Percentiles rank a stretch among this genome's conserved stretches.
These are phyloP conservation scores for Cyberlindnera meyerae DNA, from an alignment of 805 yeast species.

Conservation along the genomic window DNA sequence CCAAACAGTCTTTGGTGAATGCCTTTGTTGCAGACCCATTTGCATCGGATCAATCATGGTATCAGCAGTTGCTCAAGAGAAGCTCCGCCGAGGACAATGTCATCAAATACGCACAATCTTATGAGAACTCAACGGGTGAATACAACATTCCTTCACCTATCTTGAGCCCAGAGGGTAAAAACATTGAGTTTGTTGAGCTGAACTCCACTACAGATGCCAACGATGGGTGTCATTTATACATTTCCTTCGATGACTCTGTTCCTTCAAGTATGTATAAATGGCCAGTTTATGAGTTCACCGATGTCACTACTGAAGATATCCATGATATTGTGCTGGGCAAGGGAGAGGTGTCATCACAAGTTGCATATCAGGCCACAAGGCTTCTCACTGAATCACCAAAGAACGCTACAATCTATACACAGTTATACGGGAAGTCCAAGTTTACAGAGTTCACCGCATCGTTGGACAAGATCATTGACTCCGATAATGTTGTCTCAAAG, in stretches of 20 bases:
- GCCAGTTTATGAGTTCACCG: slow-evolving; percentile 20
- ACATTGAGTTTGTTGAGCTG: slow-evolving; percentile 27
- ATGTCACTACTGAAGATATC: slow-evolving; percentile 8
- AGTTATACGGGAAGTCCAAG: slow-evolving; percentile 23
- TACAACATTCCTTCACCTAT: slow-evolving; percentile 29
- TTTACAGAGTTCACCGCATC: slow-evolving; percentile 15
- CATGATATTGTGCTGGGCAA: slow-evolving; percentile 12
- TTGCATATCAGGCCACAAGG: slow-evolving; percentile 21
- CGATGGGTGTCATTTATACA: slow-evolving; percentile 30
- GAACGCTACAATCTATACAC: slow-evolving; percentile 25
- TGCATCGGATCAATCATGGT: slow-evolving; percentile 29
- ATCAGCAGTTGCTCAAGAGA: slow-evolving; percentile 13
- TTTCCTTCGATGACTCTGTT: slow-evolving; percentile 18
- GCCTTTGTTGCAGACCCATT: slow-evolving; percentile 31
- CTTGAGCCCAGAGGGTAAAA: slow-evolving; percentile 4
- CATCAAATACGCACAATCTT: slow-evolving; percentile 21
- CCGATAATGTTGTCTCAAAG: slow-evolving; percentile 15
- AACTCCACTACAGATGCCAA: slow-evolving; percentile 3
- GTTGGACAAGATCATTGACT: slow-evolving; percentile 14
- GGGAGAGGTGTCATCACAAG: slow-evolving; percentile 24
- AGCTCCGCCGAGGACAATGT: slow-evolving; percentile 3
- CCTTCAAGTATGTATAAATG: slow-evolving; percentile 12
- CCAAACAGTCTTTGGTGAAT: slow-evolving; percentile 23
- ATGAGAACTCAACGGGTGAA: slow-evolving; percentile 16
- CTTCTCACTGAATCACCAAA: slow-evolving; percentile 26